Base-by-base conservation (phyloP, 495 filamentous ascomycete species). In the Aspergillus sclerotiicarbonarius region DNA sequence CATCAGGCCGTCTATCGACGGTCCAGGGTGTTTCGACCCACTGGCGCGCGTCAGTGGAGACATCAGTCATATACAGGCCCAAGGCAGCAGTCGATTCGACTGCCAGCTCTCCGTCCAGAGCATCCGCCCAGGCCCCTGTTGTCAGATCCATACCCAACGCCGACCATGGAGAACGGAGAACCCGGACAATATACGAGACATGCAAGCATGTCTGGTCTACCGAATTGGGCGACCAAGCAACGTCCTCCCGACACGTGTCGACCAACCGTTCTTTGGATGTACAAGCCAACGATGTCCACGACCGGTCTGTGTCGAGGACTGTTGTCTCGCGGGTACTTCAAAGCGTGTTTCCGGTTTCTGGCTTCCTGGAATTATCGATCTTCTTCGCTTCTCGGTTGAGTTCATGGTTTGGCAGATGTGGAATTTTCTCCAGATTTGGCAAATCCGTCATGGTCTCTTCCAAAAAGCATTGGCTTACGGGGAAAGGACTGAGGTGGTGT, bases 401-500 rank as follows among this genome's bases (percentile, higher is more conserved):
- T 6, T 33, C 19, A 7, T 53, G 54, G 31, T 47, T 64, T 31
- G 55, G 62, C 37, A 60, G 43, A 51, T 33, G 61, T 45, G 25
- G 25, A 25, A 5, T 2, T 25, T 25, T 25, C 25, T 25, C 25
- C 25, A 25, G 54, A 31, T 47, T 64, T 31, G 55, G 62, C 37
- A 60, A 41, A 51, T 33, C 62, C 37, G 54, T 58, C 25, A 18
- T 61, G 7, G 45, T 51, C 56, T 62, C 56, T 59, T 61, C 52
- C 35, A 46, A 51, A 50, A 45, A 60, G 18, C 53, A 52, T 55
- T 57, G 37, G 48, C 41, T 47, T 19, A 47, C 18, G 39, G 50
- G 60, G 50, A 64, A 63, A 58, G 60, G 56, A 56, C 33, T 62
- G 57, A 60, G 62, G 25, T 18, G 63, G 19, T 54, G 56, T 32